Percentiles rank a stretch among this genome's conserved stretches.
Conservation (phyloP, 208 protist genomes). For the Trypanosoma congolense region DNA sequence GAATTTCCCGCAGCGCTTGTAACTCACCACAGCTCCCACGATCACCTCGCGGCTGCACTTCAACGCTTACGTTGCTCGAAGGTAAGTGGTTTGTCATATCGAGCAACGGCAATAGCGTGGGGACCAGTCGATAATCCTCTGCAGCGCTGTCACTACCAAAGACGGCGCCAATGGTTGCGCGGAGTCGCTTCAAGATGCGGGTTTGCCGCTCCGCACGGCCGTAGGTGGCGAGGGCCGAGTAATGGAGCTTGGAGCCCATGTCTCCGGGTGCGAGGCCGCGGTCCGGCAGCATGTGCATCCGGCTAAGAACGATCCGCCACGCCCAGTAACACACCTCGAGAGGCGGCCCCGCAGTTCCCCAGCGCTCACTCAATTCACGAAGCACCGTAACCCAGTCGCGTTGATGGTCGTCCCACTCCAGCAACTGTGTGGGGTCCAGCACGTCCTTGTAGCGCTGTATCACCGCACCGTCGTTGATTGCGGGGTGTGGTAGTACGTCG, state of each 20-base stretch:
- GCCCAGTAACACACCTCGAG: constrained; percentile 79
- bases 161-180: constrained; percentile 24
- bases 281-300: constrained; percentile 70
- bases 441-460: constrained; percentile 66
- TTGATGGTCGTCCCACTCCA: constrained; percentile 85
- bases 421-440: constrained; percentile 52
- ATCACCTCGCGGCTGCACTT: constrained; percentile 38
- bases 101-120: constrained; percentile 66
- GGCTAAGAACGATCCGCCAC: constrained; percentile 58
- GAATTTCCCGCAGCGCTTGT: constrained; percentile 55
- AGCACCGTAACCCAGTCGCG: constrained; percentile 57
- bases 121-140: constrained; percentile 59
- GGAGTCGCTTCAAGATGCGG: constrained; percentile 32
- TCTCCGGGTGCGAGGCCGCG: constrained; percentile 45
- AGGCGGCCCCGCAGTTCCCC: constrained; percentile 36
- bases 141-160: constrained; percentile 31
- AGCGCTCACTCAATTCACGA: constrained; percentile 39
- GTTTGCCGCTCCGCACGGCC: constrained; percentile 46
- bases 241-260: constrained; percentile 48
- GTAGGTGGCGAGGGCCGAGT: constrained; percentile 52
- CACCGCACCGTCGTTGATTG: constrained; percentile 53
- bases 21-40: constrained; percentile 65
- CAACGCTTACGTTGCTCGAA: constrained; percentile 67
- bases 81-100: constrained; percentile 64
- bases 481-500: constrained; percentile 61